A percentile compares a stretch with the other conserved stretches of the same genome.
Conservation (phyloP, 495 filamentous ascomycete species). For the Aspergillus campestris region DNA sequence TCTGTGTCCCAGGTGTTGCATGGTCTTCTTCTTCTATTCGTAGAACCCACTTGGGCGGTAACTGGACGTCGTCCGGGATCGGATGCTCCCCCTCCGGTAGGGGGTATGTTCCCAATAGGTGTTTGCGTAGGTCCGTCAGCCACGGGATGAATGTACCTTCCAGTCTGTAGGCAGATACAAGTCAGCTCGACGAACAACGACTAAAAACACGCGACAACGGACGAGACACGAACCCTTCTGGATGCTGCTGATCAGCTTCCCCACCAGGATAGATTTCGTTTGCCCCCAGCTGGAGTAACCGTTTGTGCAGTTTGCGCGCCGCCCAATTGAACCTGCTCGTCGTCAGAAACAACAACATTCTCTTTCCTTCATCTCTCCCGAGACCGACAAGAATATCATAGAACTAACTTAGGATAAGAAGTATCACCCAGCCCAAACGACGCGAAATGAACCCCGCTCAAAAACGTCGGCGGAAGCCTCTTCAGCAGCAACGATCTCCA, state of each 20-base stretch:
- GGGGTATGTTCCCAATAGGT: slow-evolving; percentile 59
- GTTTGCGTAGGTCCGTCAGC: slow-evolving; percentile 54
- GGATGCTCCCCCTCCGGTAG: slow-evolving; percentile 55
- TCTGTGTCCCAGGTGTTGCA: not conserved
- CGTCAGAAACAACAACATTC: slow-evolving; percentile 8
- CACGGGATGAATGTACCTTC: slow-evolving; percentile 80
- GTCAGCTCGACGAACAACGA: too few species aligned
- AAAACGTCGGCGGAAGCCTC: slow-evolving; percentile 61
- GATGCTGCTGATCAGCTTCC: slow-evolving; percentile 87
- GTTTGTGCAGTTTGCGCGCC: slow-evolving; percentile 74
- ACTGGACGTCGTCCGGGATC: slow-evolving; percentile 65
- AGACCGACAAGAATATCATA: not conserved
- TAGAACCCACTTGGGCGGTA: slow-evolving; percentile 76
- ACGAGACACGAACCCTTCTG: slow-evolving; percentile 62
- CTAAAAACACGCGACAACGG: not conserved
- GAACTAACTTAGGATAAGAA: slow-evolving; percentile 73
- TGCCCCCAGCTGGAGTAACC: slow-evolving; percentile 79
- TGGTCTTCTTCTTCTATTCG: slow-evolving; percentile 23
- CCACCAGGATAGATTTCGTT: slow-evolving; percentile 65
- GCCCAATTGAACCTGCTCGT: slow-evolving; percentile 80
- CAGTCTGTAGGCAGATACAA: slow-evolving; percentile 36
- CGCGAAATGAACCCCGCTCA: slow-evolving; percentile 60
- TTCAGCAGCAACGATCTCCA: slow-evolving; percentile 80
- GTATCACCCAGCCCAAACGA: slow-evolving; percentile 91
- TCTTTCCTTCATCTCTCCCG: not conserved